These are phyloP conservation scores for Trichoderma endophyticum DNA, from an alignment of 2,329 filamentous ascomycete species.

Conservation along the genomic window DNA sequence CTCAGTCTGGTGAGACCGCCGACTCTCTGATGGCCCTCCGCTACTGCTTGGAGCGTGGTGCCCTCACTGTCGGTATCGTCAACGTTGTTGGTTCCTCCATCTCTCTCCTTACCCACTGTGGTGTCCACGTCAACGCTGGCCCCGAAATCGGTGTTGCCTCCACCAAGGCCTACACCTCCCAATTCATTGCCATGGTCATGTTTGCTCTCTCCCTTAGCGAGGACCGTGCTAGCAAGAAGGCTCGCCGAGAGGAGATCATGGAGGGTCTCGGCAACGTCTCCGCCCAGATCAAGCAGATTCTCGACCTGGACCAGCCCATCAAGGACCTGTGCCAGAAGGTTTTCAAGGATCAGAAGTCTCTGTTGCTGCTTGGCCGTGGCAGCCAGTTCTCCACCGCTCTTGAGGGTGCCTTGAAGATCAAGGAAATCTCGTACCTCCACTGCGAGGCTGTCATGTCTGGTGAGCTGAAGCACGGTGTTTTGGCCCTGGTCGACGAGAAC, in stretches of 20 bases:
- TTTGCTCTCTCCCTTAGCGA: slow-evolving; percentile 95
- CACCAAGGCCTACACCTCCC: slow-evolving; percentile 98
- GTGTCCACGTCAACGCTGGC: slow-evolving; percentile 99
- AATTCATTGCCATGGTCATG: slow-evolving; percentile 99
- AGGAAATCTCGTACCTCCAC: slow-evolving; percentile 99
- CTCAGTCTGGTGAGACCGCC: slow-evolving; percentile 96
- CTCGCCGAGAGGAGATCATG: slow-evolving; percentile 93
- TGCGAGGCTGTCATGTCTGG: slow-evolving; percentile 99
- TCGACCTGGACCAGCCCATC: slow-evolving; percentile 88
- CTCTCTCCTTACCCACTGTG: slow-evolving; percentile 96
- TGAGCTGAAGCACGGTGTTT: slow-evolving; percentile 97
- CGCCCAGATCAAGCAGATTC: slow-evolving; percentile 84
- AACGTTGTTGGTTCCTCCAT: slow-evolving; percentile 99
- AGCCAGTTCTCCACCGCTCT: slow-evolving; percentile 96
- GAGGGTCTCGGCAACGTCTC: slow-evolving; percentile 85
- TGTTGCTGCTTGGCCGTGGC: slow-evolving; percentile 89
- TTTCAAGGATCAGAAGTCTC: slow-evolving; percentile 95
- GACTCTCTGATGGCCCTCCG: slow-evolving; percentile 95
- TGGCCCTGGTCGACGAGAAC: slow-evolving; percentile 96
- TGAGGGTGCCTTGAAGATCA: slow-evolving; percentile 98
- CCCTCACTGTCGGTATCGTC: slow-evolving; percentile 95
- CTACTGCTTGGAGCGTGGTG: slow-evolving; percentile 97
- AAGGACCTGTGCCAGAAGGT: slow-evolving; percentile 89
- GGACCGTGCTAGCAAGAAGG: slow-evolving; percentile 91
- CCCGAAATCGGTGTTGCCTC: slow-evolving; percentile 98